Base-by-base conservation (phyloP, 352 stramenopile genomes). In the Bremia lactucae region DNA sequence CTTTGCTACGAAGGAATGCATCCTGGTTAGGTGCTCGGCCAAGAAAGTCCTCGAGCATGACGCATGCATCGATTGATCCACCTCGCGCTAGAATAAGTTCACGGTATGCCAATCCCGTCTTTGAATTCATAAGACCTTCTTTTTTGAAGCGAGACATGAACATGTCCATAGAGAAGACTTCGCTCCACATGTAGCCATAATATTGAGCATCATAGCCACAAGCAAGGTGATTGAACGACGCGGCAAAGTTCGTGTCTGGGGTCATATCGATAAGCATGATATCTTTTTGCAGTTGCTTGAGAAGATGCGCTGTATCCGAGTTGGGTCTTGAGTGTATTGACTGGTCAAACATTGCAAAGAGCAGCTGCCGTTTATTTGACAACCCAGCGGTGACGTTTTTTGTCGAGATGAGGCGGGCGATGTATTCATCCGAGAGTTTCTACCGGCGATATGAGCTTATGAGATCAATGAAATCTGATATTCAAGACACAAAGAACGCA, bases 111-210 rank as follows among this genome's bases (percentile, higher is more conserved):
- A 89, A 55, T 5, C 83, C 83, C 0, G 79, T 88, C 58, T 62
- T 68, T 10, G 70, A 54, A 52, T 88, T 90, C 72, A 94, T 83
- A 2, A 88, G 54, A 18, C 76, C 76, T 35, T 93, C 77, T 37
- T 77, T 75, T 66, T 88, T 77, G 65, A 95, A 94, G 18, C 77
- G 68, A 51, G 74, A 83, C 34, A 76, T 61, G 56, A 95, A 95
- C 83, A 95, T 94, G 51, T 94, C 83, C 52, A 87, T 83, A 46
- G 78, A 90, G 31, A 91, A 80, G 9, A 93, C 81, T 46, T 94
- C 79, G 42, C 79, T 90, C 81, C 83, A 95, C 68, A 95, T 75
- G 70, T 95, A 95, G 40, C 81, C 83, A 40, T 86, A 90, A 55
- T 87, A 87, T 63, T 87, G 68, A 2, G 76, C 72, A 34, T 88